Evolutionary conservation across 345 rosid genomes (phyloP), one percentile per base, ranked within the genome.

Genomic region (Eucalyptus sp.): DNA sequence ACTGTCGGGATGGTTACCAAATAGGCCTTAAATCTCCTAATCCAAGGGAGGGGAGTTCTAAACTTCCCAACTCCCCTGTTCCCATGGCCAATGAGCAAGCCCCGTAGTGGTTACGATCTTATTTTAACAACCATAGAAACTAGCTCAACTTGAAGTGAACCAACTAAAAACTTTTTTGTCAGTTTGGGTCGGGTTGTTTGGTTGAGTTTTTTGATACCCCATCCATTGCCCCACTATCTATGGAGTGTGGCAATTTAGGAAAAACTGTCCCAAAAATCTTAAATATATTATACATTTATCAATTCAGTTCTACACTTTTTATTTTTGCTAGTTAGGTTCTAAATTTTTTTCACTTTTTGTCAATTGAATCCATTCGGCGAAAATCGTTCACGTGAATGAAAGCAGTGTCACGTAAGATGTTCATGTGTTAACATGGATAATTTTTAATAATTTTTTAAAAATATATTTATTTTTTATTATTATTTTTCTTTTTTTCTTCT

Each of bases 391-490:
- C 4, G 4, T 52, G 2, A 52, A 52, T 52, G 5, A 4, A 52
- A 1, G 58, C 2, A 1, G 0, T 20, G 24, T 52, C 10, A 8
- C 2, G 0, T 52, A 20, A 7, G 10, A 18, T 20, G 5, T 3
- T 0, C 0, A 4, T 0, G 0, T 0, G 1, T 20, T 52, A 20
- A 52, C 0, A 0, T 52, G 10, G 5, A 52, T 52, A 52, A 20
- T 20, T 52, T 52, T 52, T 3, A 18, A 3, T 3, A 52, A 52
- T 18, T 52, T 52, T 52, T 52, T 4, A 18, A 18, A 52, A 52
- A 3, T 18, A 18, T 18, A 7, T 48, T 52, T 52, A 4, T 8
- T 18, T 52, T 20, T 52, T 7, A 6, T 0, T 52, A 52, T 52
- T 18, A 52, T 3, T 52, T 52, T 52, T 52, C 10, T 18, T 25